These are phyloP conservation scores for Paecilomyces dactylethromorphus DNA, from an alignment of 2,329 filamentous ascomycete genomes.

Conservation along the genomic window DNA sequence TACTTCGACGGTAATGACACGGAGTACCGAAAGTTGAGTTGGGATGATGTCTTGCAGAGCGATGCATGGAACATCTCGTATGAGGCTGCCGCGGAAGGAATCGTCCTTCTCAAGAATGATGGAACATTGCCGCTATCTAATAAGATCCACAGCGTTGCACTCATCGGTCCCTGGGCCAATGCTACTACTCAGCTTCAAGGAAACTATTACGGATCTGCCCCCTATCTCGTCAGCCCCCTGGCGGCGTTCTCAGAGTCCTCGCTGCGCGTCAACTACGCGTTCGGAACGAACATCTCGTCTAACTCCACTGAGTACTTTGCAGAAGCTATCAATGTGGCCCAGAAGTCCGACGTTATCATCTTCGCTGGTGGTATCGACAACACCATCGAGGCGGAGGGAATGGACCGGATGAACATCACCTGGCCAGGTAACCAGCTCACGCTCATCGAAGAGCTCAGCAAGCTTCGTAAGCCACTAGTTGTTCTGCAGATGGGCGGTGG, in stretches of 20 bases:
- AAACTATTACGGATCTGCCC: constrained; percentile 52
- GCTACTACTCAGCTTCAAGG: constrained; percentile 53
- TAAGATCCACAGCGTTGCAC: constrained; percentile 38
- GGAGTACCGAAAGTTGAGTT: constrained; percentile 47
- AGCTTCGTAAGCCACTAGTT: constrained; percentile 32
- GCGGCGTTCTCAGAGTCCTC: constrained; percentile 45
- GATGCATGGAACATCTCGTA: constrained; percentile 51
- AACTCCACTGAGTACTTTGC: constrained; percentile 24
- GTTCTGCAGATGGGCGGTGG: constrained; percentile 40
- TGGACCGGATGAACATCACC: constrained; percentile 34
- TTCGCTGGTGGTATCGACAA: constrained; percentile 39
- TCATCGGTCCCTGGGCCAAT: constrained; percentile 55
- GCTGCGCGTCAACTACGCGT: constrained; percentile 40
- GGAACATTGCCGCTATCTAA: constrained; percentile 40
- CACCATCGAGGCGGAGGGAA: constrained; percentile 34
- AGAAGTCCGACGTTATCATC: constrained; percentile 31
- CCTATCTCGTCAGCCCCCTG: constrained; percentile 50
- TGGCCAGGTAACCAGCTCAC: constrained; percentile 39
- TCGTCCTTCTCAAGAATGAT: constrained; percentile 49
- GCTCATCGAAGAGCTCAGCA: constrained; percentile 30
- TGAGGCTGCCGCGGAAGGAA: constrained; percentile 43
- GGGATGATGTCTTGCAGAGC: constrained; percentile 50
- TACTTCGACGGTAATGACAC: constrained; percentile 45
- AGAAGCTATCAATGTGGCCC: constrained; percentile 25
- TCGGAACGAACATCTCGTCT: constrained; percentile 27